Percentiles rank a stretch among this genome's conserved stretches.
Conservation (phyloP, 352 stramenopile genomes). For the Phytopythium litorale region DNA sequence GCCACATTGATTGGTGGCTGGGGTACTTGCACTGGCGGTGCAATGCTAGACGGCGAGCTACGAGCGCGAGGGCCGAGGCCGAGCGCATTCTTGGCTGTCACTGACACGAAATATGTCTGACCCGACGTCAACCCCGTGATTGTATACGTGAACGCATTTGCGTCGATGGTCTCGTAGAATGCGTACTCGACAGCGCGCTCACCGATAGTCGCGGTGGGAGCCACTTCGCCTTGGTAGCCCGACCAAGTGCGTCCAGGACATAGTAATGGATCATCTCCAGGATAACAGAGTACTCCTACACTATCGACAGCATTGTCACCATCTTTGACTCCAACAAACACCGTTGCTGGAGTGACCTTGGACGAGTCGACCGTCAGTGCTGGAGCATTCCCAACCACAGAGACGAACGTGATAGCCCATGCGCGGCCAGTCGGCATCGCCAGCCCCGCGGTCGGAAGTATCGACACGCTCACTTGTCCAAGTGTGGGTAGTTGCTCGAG, state of each 20-base stretch:
- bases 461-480: constrained; percentile 46
- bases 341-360: constrained; percentile 42
- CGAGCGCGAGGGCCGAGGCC: constrained; percentile 43
- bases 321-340: constrained; percentile 62
- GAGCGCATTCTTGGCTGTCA: constrained; percentile 87
- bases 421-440: constrained; percentile 30
- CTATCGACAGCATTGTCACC: constrained; percentile 72
- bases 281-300: constrained; percentile 36
- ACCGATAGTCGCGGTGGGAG: constrained; percentile 26
- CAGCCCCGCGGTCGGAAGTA: constrained; percentile 9
- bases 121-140: constrained; percentile 71
- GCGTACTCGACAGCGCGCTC: constrained; percentile 60
- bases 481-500: constrained; percentile 66
- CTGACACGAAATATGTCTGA: constrained; percentile 77
- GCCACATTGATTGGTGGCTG: constrained; percentile 56
- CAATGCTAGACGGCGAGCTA: constrained; percentile 40
- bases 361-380: constrained; percentile 48
- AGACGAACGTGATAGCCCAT: constrained; percentile 83
- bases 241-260: constrained; percentile 37
- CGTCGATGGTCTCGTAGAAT: constrained; percentile 68
- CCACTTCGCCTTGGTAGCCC: constrained; percentile 25
- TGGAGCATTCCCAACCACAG: constrained; percentile 55
- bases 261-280: constrained; percentile 33
- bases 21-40: constrained; percentile 75
- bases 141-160: constrained; percentile 52